Base-by-base conservation (phyloP, 75 land plant genomes). In the Picea sitchensis region DNA sequence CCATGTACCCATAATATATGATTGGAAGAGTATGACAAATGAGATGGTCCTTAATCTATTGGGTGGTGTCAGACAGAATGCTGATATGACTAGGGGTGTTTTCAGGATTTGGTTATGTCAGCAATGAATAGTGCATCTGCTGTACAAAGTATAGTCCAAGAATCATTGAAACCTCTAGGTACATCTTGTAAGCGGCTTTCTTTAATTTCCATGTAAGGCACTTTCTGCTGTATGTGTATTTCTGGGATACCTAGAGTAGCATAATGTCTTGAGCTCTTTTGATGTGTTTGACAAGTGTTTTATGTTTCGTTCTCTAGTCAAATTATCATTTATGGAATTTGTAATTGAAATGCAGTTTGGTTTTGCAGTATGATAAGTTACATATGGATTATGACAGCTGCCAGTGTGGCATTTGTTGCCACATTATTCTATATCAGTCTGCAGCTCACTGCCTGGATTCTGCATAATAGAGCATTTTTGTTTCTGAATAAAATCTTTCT, bases 101-200 rank as follows among this genome's bases (percentile, higher is more conserved):
- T 67, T 60, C 87, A 95, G 95, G 95, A 89, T 69, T 73, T 84
- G 60, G 91, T 95, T 18, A 79, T 93, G 18, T 26, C 84, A 81
- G 94, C 87, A 71, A 78, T 95, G 30, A 95, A 95, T 76, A 83
- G 92, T 83, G 89, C 88, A 67, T 36, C 76, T 81, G 88, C 91
- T 75, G 81, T 91, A 44, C 84, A 83, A 36, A 67, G 23, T 47
- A 44, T 82, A 12, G 84, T 87, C 62, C 65, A 83, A 21, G 73
- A 74, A 61, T 30, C 41, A 65, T 61, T 82, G 38, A 76, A 51
- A 30, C 23, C 85, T 23, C 56, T 23, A 36, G 36, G 78, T 77
- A 79, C 78, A 59, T 78, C 56, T 81, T 80, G 74, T 80, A 72
- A 56, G 14, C 67, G 76, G 77, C 77, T 71, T 18, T 65, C 80